Base-by-base conservation (phyloP, 75 land plant genomes). In the Chamaecyparis obtusa region DNA sequence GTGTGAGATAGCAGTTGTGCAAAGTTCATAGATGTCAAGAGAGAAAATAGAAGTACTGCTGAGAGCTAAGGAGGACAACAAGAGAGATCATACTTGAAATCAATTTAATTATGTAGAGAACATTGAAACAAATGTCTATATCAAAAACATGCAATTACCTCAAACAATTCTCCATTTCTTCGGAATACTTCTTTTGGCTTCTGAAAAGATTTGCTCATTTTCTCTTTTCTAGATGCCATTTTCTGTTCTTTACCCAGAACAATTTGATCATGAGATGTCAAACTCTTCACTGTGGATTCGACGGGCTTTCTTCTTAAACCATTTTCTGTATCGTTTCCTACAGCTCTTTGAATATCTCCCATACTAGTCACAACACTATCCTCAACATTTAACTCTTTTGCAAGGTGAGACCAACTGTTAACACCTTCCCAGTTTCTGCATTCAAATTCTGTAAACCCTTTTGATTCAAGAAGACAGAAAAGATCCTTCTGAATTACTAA, bases 161-260 rank as follows among this genome's bases (percentile, higher is more conserved):
- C 99, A 36, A 96, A 77, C 46, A 97, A 93, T 56, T 97, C 98
- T 89, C 98, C 99, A 92, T 84, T 93, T 87, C 92, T 91, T 87
- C 89, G 94, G 72, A 89, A 87, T 49, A 96, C 84, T 86, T 90
- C 95, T 86, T 91, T 94, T 74, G 97, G 94, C 80, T 86, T 90
- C 36, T 92, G 87, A 79, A 94, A 96, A 49, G 71, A 86, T 43
- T 48, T 36, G n/a, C 16, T 35, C 15, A 15, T 55, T 41, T 84
- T 49, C 85, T 91, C 87, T 49, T 76, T 85, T 36, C 27, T 6
- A 17, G 27, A 9, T 56, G 89, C 5, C 88, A 87, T 88, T 85
- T 86, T 88, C n/a, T 84, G 84, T 41, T 88, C 83, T 32, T 89
- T 85, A 60, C 81, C 88, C 14, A 51, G 72, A 83, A 88, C 83